Conservation (phyloP, 169 alveolate genomes). For the Babesia ovata region DNA sequence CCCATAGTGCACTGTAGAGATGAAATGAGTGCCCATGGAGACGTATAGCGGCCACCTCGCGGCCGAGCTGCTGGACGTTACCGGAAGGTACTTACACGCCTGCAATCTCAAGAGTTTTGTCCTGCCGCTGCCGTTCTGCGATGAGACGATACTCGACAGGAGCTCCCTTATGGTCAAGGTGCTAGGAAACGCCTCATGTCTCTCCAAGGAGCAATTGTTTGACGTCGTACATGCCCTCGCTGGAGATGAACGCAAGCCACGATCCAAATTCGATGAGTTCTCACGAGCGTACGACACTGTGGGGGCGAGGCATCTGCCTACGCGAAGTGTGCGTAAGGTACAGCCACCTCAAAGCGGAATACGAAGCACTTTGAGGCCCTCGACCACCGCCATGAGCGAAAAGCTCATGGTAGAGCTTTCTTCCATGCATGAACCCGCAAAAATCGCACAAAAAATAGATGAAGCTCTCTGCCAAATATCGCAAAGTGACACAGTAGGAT, state of each 20-base stretch:
- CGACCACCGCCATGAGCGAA: conserved; percentile 15
- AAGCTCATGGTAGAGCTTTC: conserved; percentile 26
- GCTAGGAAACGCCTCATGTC: conserved; percentile 42
- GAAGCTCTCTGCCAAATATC: conserved; percentile 13
- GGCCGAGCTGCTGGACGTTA: conserved; percentile 51
- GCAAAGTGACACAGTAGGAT: conserved; percentile 50
- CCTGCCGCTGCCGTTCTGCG: conserved; percentile 66
- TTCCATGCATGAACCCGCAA: conserved; percentile 11
- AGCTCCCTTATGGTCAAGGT: conserved; percentile 37
- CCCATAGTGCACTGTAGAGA: neutral
- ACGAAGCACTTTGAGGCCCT: conserved; percentile 25
- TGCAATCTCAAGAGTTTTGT: conserved; percentile 38
- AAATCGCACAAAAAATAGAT: conserved; percentile 18
- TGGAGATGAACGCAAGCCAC: neutral
- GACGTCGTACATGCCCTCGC: conserved; percentile 17
- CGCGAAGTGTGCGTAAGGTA: neutral
- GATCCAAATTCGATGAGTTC: neutral
- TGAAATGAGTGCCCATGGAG: conserved; percentile 11
- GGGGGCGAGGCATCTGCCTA: neutral
- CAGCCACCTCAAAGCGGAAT: neutral
- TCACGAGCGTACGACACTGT: neutral
- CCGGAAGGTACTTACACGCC: conserved; percentile 41
- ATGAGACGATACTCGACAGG: conserved; percentile 44
- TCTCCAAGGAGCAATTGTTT: conserved; percentile 50
- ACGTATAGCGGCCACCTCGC: conserved; percentile 35